Conservation (phyloP, 768 basidiomycete species). For the Boletus tomentosulus region DNA sequence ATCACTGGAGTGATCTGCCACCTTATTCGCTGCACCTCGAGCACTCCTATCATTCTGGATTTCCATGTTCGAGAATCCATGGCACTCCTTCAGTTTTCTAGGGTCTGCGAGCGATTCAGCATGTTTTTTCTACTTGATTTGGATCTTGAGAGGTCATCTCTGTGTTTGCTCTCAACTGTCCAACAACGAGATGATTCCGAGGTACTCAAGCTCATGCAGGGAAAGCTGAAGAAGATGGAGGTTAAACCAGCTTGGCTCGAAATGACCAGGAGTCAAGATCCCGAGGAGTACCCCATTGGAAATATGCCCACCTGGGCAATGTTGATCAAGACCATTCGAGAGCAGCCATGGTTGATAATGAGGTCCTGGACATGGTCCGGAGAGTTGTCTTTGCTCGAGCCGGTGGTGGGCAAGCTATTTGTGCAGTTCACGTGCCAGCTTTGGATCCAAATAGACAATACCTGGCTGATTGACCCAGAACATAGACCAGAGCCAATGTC, state of each 20-base stretch:
- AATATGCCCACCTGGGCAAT: neutral
- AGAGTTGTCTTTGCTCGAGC: neutral
- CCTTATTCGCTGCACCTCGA: conserved; percentile 1
- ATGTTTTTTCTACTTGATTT: conserved; percentile 10
- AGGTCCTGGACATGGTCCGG: neutral
- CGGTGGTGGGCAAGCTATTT: neutral
- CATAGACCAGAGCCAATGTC: too few species aligned
- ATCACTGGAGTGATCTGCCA: conserved; percentile 7
- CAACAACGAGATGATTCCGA: conserved; percentile 1
- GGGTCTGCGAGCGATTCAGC: neutral
- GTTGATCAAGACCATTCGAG: neutral
- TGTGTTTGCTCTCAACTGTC: neutral
- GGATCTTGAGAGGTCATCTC: neutral
- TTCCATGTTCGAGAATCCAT: conserved; percentile 11
- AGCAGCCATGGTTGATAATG: conserved; percentile 1
- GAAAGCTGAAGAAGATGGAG: neutral
- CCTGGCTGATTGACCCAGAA: too few species aligned
- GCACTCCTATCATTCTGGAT: conserved; percentile 9
- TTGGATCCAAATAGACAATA: neutral
- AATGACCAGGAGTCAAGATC: neutral
- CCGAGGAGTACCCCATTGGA: neutral
- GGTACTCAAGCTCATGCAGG: neutral
- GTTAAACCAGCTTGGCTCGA: neutral
- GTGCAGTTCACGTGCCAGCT: conserved; percentile 2
- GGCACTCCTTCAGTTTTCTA: conserved; percentile 4